Base-by-base conservation (phyloP, 176 grass and related monocot genomes). In the Miscanthus lutarioriparius region DNA sequence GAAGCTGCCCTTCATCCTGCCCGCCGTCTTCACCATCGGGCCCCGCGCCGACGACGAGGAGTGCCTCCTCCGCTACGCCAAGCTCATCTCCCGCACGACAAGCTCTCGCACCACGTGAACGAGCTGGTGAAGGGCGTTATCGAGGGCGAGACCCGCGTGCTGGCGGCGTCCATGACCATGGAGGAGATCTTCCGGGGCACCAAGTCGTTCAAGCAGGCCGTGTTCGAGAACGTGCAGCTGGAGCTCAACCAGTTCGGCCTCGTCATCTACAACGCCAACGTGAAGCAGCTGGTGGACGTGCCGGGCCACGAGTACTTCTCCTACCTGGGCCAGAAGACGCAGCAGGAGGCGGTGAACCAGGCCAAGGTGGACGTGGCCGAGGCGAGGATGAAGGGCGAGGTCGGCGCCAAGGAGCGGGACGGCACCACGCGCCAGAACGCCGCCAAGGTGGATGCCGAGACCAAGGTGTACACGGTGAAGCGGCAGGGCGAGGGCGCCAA, bases 1-100 rank as follows among this genome's bases (percentile, higher is more conserved):
- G 85, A 95, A 98, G 87, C 92, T 97, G 11, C 90, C 95, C 22
- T 98, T 95, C 89, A 65, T 93, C 85, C 92, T 95, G 35, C 92
- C 92, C 0, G 95, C 92, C 26, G 95, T 98, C n/a, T n/a, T n/a
- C n/a, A n/a, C n/a, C 71, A 93, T 98, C 68, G 92, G 95, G 19
- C 95, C 95, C 3, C 72, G 85, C 8, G 45, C 77, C 9, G 84
- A 94, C 45, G 75, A 86, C 30, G 14, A 10, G 0, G 84, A 90
- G 4, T 82, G 83, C 58, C 91, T 98, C 39, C 78, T 98, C 67
- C 83, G 38, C 10, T 98, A 98, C 41, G 92, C 95, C 62, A 95
- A 90, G 76, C 92, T 95, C 85, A 98, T 98, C 74, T 80, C 92
- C 87, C 88, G 0, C 88, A 90, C 72, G 89, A 95, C 82, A 91